phyloP scores from a whole-genome alignment of 2,329 filamentous ascomycete genomes.

The Dactylellina drechsleri region DNA sequence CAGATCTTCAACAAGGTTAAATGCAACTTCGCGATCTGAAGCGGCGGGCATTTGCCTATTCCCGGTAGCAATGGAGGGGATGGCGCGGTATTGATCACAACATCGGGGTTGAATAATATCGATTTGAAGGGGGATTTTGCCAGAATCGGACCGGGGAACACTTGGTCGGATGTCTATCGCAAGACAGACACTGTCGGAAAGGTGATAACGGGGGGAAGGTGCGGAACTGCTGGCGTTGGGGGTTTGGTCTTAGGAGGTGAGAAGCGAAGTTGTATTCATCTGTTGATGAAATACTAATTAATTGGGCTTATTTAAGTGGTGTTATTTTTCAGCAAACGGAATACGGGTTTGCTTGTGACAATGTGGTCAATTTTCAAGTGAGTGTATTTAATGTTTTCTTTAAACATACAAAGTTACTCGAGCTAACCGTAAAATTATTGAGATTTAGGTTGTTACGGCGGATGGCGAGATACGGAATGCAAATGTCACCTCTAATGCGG shows the following conservation, averaged over 20 bases:
- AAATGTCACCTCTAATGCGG: constrained; percentile 62
- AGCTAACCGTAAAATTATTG: too few species aligned
- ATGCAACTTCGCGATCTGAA: constrained; percentile 67
- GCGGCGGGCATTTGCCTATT: constrained; percentile 70
- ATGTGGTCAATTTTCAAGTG: constrained; percentile 64
- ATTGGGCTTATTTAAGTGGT: constrained; percentile 61
- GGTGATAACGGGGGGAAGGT: constrained; percentile 64
- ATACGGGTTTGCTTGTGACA: constrained; percentile 66
- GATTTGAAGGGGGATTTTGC: constrained; percentile 59
- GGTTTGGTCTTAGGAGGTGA: constrained; percentile 64
- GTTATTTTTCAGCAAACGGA: constrained; percentile 65
- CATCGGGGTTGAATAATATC: constrained; percentile 62
- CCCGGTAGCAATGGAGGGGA: constrained; percentile 67
- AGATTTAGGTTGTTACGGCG: constrained; percentile 63
- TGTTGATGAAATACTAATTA: neutral
- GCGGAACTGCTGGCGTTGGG: constrained; percentile 63
- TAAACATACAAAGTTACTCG: too few species aligned
- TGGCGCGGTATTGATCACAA: constrained; percentile 66
- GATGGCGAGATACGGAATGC: constrained; percentile 64
- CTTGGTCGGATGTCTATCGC: constrained; percentile 64
- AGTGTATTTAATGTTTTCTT: neutral
- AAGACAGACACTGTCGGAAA: constrained; percentile 62
- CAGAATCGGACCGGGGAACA: constrained; percentile 64
- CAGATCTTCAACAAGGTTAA: constrained; percentile 15
- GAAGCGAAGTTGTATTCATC: neutral